Evolutionary conservation across 2,329 filamentous ascomycete species (phyloP), one percentile per base, ranked within the genome.

Genomic region (Sporothrix dimorphospora): DNA sequence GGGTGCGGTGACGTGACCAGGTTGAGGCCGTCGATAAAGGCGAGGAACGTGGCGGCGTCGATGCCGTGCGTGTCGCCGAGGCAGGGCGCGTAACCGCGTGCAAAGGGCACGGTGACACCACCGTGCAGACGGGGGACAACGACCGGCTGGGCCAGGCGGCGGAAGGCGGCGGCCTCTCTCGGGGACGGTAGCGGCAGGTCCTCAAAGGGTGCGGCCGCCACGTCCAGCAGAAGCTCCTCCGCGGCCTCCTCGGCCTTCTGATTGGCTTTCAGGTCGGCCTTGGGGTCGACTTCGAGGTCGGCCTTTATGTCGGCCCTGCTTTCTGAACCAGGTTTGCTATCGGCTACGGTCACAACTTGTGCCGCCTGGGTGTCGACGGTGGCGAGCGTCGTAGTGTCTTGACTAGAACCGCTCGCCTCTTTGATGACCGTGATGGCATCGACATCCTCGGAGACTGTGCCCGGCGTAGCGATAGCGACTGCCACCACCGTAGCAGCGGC

Each of bases 11-110:
- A 75, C 11, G 79, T 78, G 12, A 80, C 77, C 3, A 80, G 76
- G 71, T 82, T 82, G 9, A 82, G 76, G 27, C 77, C 76, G 74
- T 83, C 81, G 72, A 82, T 76, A 73, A 81, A 81, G 19, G 77
- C 73, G 9, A 82, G 70, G 57, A 80, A 80, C 34, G 77, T 74
- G 8, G 73, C 69, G 51, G 70, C 72, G 12, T 73, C 73, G 63
- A 81, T 73, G 65, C 71, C 74, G 71, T 77, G 74, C 16, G 74
- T 51, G n/a, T 74, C 55, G 21, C 71, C 72, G 4, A 79, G 75
- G 55, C 72, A 70, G 6, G 77, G 75, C 5, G 75, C 72, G 75
- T 75, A 78, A 12, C 74, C 76, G n/a, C 79, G 77, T 4, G 75
- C 72, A 57, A 78, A 80, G n/a, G 79, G 76, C 69, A 71, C 69